These are phyloP conservation scores for Penicillium simplicissimum DNA, from an alignment of 495 filamentous ascomycete species.

Conservation along the genomic window DNA sequence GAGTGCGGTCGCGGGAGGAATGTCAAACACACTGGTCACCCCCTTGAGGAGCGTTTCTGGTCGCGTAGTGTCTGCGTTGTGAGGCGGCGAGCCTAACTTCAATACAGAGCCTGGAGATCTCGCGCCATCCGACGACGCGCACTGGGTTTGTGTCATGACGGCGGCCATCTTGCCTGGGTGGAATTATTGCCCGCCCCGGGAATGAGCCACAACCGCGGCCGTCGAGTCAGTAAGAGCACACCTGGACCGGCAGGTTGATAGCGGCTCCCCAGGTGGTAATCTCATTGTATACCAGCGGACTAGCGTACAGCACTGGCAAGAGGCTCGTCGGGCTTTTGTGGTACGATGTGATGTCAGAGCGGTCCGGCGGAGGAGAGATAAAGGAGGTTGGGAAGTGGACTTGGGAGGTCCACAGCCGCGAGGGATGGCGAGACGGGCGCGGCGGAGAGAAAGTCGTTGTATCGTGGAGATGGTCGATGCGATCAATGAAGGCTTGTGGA, in stretches of 20 bases:
- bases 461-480: not conserved
- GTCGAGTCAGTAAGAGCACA: constrained; percentile 21
- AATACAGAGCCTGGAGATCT: constrained; percentile 18
- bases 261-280: constrained; percentile 28
- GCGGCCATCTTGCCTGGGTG: constrained; percentile 22
- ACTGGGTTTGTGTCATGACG: constrained; percentile 27
- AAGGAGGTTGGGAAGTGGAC: not conserved
- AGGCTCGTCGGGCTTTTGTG: constrained; percentile 8
- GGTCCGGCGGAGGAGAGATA: constrained; percentile 2
- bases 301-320: constrained; percentile 4
- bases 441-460: not conserved
- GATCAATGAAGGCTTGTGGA: constrained; percentile 16
- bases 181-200: constrained; percentile 29
- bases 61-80: constrained; percentile 21
- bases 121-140: constrained; percentile 1
- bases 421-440: not conserved
- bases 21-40: constrained; percentile 62
- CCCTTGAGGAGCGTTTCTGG: constrained; percentile 13
- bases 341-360: constrained; percentile 2
- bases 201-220: constrained; percentile 5
- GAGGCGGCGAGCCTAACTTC: constrained; percentile 19
- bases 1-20: constrained; percentile 74
- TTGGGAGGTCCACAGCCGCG: not conserved
- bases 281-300: constrained; percentile 39
- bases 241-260: constrained; percentile 35